These are phyloP conservation scores for Solanum megistacrolobum DNA, from an alignment of 257 asterid genomes.

Conservation along the genomic window DNA sequence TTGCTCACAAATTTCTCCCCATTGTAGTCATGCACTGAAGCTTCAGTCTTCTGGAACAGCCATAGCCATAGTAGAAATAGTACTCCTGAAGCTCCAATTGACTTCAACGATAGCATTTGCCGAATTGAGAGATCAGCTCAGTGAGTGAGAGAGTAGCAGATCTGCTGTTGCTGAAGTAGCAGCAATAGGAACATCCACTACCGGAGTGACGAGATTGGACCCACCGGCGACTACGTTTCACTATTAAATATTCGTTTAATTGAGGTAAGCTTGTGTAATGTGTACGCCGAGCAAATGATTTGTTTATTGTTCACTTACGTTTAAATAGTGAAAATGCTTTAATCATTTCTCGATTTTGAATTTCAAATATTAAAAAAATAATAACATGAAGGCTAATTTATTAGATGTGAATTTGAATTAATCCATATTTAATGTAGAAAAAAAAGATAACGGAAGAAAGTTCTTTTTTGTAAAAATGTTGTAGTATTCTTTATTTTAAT, in stretches of 20 bases:
- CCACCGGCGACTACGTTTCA: background rate
- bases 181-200: background rate
- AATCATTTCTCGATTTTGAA: too few relatives aligned
- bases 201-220: background rate
- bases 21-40: slow-evolving; percentile 75
- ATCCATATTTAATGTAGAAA: too few relatives aligned
- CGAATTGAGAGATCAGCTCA: slow-evolving; percentile 7
- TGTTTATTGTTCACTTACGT: background rate
- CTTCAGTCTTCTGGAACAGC: slow-evolving; percentile 24
- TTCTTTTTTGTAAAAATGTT: too few relatives aligned
- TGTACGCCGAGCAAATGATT: background rate
- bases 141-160: background rate
- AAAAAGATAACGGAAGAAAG: too few relatives aligned
- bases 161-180: background rate
- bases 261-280: background rate
- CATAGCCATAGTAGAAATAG: background rate
- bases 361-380: too few relatives aligned
- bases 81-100: slow-evolving; percentile 3
- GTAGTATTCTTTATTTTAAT: too few relatives aligned
- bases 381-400: too few relatives aligned
- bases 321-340: background rate
- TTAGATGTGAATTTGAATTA: too few relatives aligned
- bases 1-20: slow-evolving; percentile 45
- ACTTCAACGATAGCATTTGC: slow-evolving; percentile 3
- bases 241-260: background rate